A percentile compares a stretch with the other conserved stretches of the same genome.
Conservation (phyloP, 306 rosid species). For the Castanea mollissima region DNA sequence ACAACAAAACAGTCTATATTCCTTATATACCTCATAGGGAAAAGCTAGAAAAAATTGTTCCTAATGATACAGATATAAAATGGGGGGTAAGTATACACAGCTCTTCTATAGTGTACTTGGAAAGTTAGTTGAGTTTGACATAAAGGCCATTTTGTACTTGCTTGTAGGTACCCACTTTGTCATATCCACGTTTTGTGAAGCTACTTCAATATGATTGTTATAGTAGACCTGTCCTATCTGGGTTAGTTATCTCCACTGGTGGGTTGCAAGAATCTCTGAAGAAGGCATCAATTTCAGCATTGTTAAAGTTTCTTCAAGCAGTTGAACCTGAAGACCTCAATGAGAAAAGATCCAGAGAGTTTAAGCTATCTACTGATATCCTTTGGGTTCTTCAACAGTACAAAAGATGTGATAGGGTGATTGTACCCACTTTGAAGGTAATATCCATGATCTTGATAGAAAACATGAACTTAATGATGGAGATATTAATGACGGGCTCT, state of each 20-base stretch:
- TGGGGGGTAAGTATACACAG: constrained; percentile 70
- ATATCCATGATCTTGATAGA: constrained; percentile 17
- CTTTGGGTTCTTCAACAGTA: constrained; percentile 77
- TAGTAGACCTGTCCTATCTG: constrained; percentile 74
- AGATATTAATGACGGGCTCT: background rate
- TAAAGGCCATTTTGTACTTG: constrained; percentile 23
- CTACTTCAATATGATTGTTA: constrained; percentile 79
- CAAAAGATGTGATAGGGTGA: constrained; percentile 78
- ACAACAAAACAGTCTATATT: constrained; percentile 57
- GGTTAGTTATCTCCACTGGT: constrained; percentile 82
- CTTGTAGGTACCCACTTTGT: constrained; percentile 70
- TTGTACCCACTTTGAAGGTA: constrained; percentile 85
- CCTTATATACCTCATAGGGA: constrained; percentile 75
- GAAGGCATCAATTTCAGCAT: constrained; percentile 72
- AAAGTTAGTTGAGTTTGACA: constrained; percentile 13
- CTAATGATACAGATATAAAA: constrained; percentile 53
- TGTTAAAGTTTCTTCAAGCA: constrained; percentile 68
- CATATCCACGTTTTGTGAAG: constrained; percentile 78
- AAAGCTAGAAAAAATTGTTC: constrained; percentile 71
- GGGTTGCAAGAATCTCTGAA: constrained; percentile 85
- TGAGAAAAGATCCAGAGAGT: constrained; percentile 44
- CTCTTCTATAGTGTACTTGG: constrained; percentile 21
- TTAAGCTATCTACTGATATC: constrained; percentile 61
- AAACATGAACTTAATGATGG: constrained; percentile 7
- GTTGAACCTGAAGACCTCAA: constrained; percentile 44